A percentile compares a stretch with the other conserved stretches of the same genome.
Conservation (phyloP, 1,284 basidiomycete species). For the Phellopilus nigrolimitatus region DNA sequence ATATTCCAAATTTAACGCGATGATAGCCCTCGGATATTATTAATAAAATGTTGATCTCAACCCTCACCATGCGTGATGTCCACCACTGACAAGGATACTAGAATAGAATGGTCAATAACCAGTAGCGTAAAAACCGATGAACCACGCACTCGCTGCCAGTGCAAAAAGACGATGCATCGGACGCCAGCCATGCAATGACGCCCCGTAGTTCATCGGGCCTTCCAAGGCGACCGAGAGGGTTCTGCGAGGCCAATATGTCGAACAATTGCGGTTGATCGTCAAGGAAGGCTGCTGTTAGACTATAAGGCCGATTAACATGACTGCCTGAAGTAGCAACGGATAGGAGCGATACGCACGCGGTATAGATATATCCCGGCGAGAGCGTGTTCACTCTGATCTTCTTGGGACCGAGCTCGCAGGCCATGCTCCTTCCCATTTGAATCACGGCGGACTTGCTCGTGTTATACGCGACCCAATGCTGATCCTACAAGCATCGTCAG, state of each 20-base stretch:
- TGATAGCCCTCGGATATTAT: no score
- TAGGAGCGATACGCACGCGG: slow-evolving; percentile 58
- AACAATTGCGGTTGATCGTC: slow-evolving; percentile 64
- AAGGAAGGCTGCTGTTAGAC: slow-evolving; percentile 72
- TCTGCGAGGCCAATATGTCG: slow-evolving; percentile 66
- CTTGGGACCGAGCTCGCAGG: slow-evolving; percentile 71
- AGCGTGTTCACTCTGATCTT: slow-evolving; percentile 74
- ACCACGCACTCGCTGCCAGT: slow-evolving; percentile 69
- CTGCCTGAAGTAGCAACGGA: no score
- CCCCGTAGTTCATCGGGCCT: slow-evolving; percentile 74
- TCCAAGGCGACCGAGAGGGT: slow-evolving; percentile 73
- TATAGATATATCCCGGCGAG: slow-evolving; percentile 74
- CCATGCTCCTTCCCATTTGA: slow-evolving; percentile 81
- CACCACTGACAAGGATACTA: background rate
- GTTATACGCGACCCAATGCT: slow-evolving; percentile 79
- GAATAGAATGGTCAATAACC: background rate
- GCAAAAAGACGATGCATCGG: slow-evolving; percentile 70
- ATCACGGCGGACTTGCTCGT: slow-evolving; percentile 77
- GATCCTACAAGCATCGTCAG: slow-evolving; percentile 39
- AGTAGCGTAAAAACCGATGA: background rate
- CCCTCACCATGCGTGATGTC: background rate
- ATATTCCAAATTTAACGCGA: no score
- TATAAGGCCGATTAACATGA: background rate
- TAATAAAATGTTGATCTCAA: no score
- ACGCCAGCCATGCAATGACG: slow-evolving; percentile 74